These are phyloP conservation scores for Mariannaea elegans DNA, from an alignment of 2,329 filamentous ascomycete species.

Conservation along the genomic window DNA sequence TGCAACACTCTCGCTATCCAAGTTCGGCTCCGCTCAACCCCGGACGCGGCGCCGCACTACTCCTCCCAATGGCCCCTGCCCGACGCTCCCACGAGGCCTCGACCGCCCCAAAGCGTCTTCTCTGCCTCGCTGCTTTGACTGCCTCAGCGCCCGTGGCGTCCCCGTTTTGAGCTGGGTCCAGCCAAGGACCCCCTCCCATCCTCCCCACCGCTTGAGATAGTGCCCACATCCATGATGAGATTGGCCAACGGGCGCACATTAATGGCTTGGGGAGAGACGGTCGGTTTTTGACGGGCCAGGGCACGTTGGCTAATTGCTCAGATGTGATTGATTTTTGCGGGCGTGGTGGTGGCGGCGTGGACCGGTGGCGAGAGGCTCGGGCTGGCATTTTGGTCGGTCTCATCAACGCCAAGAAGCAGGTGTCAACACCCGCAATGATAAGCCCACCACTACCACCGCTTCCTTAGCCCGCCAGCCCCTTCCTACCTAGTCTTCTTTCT, in stretches of 20 bases:
- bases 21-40: slow-evolving; percentile 4
- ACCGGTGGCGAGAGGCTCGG: slow-evolving; percentile 5
- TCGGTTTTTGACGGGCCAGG: background rate
- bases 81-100: slow-evolving; percentile 8
- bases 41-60: slow-evolving; percentile 6
- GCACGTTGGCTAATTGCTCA: no score
- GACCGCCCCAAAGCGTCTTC: slow-evolving; percentile 1
- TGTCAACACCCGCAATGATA: slow-evolving; percentile 34
- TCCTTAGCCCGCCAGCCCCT: slow-evolving; percentile 28
- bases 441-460: slow-evolving; percentile 33
- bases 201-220: slow-evolving; percentile 19
- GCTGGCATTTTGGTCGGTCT: background rate
- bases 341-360: background rate
- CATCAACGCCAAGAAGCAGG: slow-evolving; percentile 31
- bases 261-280: background rate
- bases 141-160: slow-evolving; percentile 4
- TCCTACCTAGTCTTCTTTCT: slow-evolving; percentile 17
- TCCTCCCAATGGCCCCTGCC: background rate
- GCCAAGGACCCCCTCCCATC: background rate
- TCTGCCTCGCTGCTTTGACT: background rate
- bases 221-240: background rate
- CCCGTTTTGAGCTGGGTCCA: background rate
- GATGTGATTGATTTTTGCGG: no score
- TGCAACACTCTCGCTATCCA: background rate
- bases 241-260: slow-evolving; percentile 8